Base-by-base conservation (phyloP, 2,329 filamentous ascomycete genomes). In the Penicillium janthinellum region DNA sequence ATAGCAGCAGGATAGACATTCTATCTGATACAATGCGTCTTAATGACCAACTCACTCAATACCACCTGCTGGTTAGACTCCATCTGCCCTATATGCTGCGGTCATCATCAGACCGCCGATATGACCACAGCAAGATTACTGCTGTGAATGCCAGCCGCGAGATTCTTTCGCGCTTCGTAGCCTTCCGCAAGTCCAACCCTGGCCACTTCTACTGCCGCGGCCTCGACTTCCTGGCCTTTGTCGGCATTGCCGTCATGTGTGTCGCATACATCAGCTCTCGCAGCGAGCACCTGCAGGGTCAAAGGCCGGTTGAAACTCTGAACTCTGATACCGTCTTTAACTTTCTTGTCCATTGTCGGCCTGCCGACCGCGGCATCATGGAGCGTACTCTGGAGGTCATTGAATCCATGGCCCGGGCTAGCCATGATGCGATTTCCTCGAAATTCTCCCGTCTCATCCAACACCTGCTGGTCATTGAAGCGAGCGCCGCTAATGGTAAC, bases 21-120 rank as follows among this genome's bases (percentile, higher is more conserved):
- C 64, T 77, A 12, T 12, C 60, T 6, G 70, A 79, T 39, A 74
- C 72, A 37, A 59, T 70, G 5, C 73, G 75, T 5, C 63, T 81
- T 6, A 78, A 82, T 66, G 68, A 80, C 6, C 84, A 86, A 58
- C 75, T 86, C 48, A 76, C 79, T 2, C 81, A 86, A 61, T 80
- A 81, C 64, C 78, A 81, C 37, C 75, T 86, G 3, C 71, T 85
- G 7, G 78, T 83, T 37, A 76, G 83, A 8, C 76, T 86, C 0
- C 84, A 87, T 60, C 75, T 86, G 1, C 84, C 84, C 0, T 85
- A 83, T 34, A 81, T 86, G 71, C 76, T 86, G 11, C 77, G 75
- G 25, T 60, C 72, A 6, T 67, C 71, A 3, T 54, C 58, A 5
- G 70, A 73, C 15, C 53, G 56, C 6, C 75, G 76, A 15, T 79